A percentile compares a stretch with the other conserved stretches of the same genome.
Evolutionary conservation across 1,139 yeast genomes (phyloP).

Genomic region (Yamadazyma aaseri): DNA sequence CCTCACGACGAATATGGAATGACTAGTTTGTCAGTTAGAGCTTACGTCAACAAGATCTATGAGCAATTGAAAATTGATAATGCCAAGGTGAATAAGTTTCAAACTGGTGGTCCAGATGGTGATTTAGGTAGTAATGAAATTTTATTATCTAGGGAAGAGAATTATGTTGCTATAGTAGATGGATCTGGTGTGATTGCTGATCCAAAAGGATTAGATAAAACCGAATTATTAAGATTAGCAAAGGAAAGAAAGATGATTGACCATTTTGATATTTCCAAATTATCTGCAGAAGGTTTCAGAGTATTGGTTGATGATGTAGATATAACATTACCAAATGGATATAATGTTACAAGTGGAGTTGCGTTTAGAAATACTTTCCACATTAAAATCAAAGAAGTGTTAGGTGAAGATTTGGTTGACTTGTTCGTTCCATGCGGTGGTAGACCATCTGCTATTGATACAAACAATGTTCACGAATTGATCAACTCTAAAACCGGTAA

Average conservation of each 20-base stretch:
- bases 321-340: conserved; percentile 74
- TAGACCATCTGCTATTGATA: conserved; percentile 94
- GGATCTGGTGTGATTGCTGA: conserved; percentile 96
- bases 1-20: conserved; percentile 98
- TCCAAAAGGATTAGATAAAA: conserved; percentile 82
- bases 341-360: conserved; percentile 75
- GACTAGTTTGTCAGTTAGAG: conserved; percentile 94
- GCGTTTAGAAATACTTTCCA: conserved; percentile 94
- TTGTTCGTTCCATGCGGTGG: conserved; percentile 98
- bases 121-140: conserved; percentile 97
- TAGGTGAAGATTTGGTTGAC: conserved; percentile 62
- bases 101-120: conserved; percentile 99
- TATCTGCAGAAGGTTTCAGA: conserved; percentile 74
- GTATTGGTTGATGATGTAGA: conserved; percentile 87
- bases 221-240: conserved; percentile 78
- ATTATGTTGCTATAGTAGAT: conserved; percentile 85
- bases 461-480: conserved; percentile 72
- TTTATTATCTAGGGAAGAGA: conserved; percentile 75
- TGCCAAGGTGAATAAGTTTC: conserved; percentile 68
- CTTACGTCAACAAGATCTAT: conserved; percentile 86
- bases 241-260: conserved; percentile 73
- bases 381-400: conserved; percentile 63
- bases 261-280: conserved; percentile 61
- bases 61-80: conserved; percentile 67
- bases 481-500: conserved; percentile 78